These are phyloP conservation scores for Podila minutissima DNA, from an alignment of 192 early-diverging fungal species.

Conservation along the genomic window DNA sequence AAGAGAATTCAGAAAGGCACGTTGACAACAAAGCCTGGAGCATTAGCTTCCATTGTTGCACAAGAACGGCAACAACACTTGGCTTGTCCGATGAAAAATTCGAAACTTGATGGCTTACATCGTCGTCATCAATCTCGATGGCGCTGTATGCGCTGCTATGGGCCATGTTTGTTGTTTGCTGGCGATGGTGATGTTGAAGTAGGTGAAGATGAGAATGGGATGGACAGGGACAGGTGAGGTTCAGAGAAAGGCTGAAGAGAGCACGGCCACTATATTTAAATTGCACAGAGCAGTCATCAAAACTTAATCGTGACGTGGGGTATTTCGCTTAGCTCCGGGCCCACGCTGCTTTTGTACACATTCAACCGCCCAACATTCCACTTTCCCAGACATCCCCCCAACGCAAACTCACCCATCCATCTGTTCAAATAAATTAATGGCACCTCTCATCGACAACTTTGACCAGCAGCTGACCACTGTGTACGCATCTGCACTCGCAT, in stretches of 20 bases:
- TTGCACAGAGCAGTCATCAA: background rate
- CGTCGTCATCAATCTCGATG: slow-evolving; percentile 47
- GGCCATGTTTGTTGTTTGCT: slow-evolving; percentile 5
- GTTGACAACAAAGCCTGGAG: background rate
- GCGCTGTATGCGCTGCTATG: slow-evolving; percentile 37
- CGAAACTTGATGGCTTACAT: background rate
- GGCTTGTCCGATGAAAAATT: background rate
- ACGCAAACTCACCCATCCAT: background rate
- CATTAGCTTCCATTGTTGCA: background rate
- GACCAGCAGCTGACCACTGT: slow-evolving; percentile 8
- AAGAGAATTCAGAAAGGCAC: too few species aligned
- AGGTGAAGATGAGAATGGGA: slow-evolving; percentile 1
- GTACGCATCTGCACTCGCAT: slow-evolving; percentile 20
- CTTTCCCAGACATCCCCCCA: background rate
- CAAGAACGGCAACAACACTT: background rate
- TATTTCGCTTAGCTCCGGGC: background rate
- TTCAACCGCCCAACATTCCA: background rate
- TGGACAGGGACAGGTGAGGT: background rate
- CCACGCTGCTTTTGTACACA: background rate
- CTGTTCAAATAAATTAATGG: slow-evolving; percentile 4
- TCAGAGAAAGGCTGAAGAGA: background rate
- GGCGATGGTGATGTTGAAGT: background rate
- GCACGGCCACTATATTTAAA: too few species aligned
- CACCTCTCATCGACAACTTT: slow-evolving; percentile 3
- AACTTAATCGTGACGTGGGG: slow-evolving; percentile 12